Conservation (phyloP, 2,329 filamentous ascomycete species). For the Calonectria pteridis region DNA sequence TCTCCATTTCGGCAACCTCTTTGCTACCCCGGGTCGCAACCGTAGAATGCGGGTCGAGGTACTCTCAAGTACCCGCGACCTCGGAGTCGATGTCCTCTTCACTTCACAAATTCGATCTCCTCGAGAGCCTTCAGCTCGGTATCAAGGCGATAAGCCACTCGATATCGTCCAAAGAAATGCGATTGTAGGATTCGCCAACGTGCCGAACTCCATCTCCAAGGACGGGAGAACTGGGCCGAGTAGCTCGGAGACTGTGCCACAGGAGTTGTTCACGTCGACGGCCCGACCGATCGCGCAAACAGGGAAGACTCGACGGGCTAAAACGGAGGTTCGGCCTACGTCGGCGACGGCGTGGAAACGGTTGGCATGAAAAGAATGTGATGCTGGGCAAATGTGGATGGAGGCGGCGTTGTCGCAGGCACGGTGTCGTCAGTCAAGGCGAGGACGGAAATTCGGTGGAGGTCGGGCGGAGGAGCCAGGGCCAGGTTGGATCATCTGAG, state of each 20-base stretch:
- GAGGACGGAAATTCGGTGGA: constrained; percentile 44
- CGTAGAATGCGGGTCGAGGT: constrained; percentile 42
- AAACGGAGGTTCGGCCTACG: constrained; percentile 19
- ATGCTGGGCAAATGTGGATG: constrained; percentile 20
- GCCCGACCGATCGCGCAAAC: constrained; percentile 20
- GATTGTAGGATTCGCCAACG: constrained; percentile 39
- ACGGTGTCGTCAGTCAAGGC: constrained; percentile 35
- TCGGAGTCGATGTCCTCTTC: constrained; percentile 24
- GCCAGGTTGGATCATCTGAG: constrained; percentile 34
- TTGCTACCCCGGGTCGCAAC: constrained; percentile 44
- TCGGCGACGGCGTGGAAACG: constrained; percentile 23
- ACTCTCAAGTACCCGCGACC: constrained; percentile 35
- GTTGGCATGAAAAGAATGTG: constrained; percentile 19
- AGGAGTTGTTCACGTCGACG: constrained; percentile 22
- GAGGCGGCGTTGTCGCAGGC: constrained; percentile 36
- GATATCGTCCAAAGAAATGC: constrained; percentile 34
- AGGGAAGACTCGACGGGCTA: constrained; percentile 15
- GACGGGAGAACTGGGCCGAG: constrained; percentile 40
- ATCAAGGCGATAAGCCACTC: constrained; percentile 31
- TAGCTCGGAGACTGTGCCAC: constrained; percentile 40
- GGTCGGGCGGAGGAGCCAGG: constrained; percentile 42
- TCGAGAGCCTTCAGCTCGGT: constrained; percentile 7
- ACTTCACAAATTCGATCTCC: constrained; percentile 17
- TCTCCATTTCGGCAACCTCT: constrained; percentile 68
- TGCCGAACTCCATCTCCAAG: constrained; percentile 56